A percentile compares a stretch with the other conserved stretches of the same genome.
Conservation (phyloP, 2,329 filamentous ascomycete genomes). For the Cyphellophora attinorum region DNA sequence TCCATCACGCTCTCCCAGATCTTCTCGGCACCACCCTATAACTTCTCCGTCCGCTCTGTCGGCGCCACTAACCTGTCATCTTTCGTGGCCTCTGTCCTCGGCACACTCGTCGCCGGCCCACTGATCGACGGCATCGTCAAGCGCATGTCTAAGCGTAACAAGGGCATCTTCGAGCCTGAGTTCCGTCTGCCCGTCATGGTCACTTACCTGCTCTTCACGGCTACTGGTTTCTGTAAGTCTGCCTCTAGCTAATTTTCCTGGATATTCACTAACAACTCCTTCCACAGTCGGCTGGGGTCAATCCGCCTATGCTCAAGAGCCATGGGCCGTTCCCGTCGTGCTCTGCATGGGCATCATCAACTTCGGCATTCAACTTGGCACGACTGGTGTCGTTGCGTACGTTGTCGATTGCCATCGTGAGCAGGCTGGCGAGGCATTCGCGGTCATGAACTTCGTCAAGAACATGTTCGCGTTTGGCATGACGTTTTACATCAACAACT, state of each 20-base stretch:
- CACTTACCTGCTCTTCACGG: conserved; percentile 33
- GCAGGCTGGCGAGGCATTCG: conserved; percentile 39
- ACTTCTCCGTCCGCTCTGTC: conserved; percentile 28
- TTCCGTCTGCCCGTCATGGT: conserved; percentile 19
- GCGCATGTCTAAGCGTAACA: conserved; percentile 15
- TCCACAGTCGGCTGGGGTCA: conserved; percentile 47
- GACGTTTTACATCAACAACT: conserved; percentile 38
- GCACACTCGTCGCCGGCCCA: conserved; percentile 14
- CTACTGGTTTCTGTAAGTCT: conserved; percentile 32
- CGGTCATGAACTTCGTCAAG: conserved; percentile 39
- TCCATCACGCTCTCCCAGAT: conserved; percentile 27
- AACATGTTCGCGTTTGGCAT: conserved; percentile 44
- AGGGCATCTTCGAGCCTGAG: conserved; percentile 21
- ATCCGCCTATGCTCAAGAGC: conserved; percentile 37
- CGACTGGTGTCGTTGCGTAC: conserved; percentile 37
- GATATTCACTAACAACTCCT: conserved; percentile 31
- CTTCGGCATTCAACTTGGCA: conserved; percentile 32
- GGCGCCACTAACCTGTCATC: conserved; percentile 25
- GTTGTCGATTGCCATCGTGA: conserved; percentile 41
- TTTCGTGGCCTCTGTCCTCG: conserved; percentile 23
- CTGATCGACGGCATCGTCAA: conserved; percentile 19
- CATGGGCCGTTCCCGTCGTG: conserved; percentile 38
- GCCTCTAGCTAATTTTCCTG: too few relatives aligned
- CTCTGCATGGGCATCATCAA: conserved; percentile 40
- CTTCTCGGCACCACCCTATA: conserved; percentile 26